Base-by-base conservation (phyloP, 2,329 filamentous ascomycete species). In the Cladophialophora psammophila region DNA sequence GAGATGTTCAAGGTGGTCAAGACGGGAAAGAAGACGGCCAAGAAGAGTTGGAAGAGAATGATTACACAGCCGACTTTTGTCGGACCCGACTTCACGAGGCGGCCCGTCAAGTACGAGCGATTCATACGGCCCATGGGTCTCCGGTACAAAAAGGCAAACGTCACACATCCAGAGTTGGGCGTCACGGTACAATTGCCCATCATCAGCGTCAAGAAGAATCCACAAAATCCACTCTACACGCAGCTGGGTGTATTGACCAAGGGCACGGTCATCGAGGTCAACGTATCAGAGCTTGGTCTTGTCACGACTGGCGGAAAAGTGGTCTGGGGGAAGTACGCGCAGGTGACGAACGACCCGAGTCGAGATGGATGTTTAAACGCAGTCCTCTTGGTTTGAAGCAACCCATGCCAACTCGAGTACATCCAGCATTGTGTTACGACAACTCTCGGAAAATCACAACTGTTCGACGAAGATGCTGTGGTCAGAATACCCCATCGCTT, bases 1-100 rank as follows among this genome's bases (percentile, higher is more conserved):
- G 94, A 97, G 83, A 94, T 97, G 91, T 98, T 98, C 85, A 94
- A 92, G 81, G 94, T 97, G 13, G 89, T 98, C 76, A 93, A 93
- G 83, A 98, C 94, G 36, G 94, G 95, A 75, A 96, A 96, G 87
- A 97, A 97, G 86, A 93, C 90, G 1, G 85, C 89, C 64, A 93
- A 96, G 67, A 96, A 95, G 85, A 85, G 85, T 45, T 86, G 83
- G 82, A 87, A 87, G 78, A 74, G 84, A 48, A 84, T 86, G 85
- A 89, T 92, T 68, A 93, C 89, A 15, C 91, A 93, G 81, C 90
- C 91, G 9, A 93, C 92, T 0, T 98, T 98, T 78, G 94, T 98
- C 26, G 94, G 94, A 0, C 88, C 87, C 38, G 93, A 96, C 74
- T 97, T 97, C 79, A 97, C 94, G 2, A 85, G 93, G 76, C 83